Evolutionary conservation across 2,329 filamentous ascomycete species (phyloP).

Genomic region (Aspergillus proliferans): DNA sequence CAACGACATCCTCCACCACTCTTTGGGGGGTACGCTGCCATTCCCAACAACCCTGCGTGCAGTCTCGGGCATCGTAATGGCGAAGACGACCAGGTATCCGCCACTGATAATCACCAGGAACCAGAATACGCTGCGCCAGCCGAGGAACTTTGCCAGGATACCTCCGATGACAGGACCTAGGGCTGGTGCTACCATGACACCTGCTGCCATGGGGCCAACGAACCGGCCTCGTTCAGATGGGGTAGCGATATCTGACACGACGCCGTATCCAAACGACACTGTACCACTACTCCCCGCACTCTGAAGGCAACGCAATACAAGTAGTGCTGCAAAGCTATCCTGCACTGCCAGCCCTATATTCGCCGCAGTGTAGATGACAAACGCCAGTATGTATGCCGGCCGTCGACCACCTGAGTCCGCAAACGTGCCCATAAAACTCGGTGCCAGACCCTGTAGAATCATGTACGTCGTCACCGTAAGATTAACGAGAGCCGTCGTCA

Average conservation of each 20-base stretch:
- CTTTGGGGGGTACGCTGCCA: conserved; percentile 20
- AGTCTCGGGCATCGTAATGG: conserved; percentile 24
- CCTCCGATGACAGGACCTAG: conserved; percentile 28
- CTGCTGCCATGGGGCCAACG: conserved; percentile 22
- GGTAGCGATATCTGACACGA: conserved; percentile 26
- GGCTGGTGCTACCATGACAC: conserved; percentile 18
- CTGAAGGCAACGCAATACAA: conserved; percentile 28
- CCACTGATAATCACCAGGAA: conserved; percentile 22
- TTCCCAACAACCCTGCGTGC: conserved; percentile 28
- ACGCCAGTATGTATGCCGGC: conserved; percentile 22
- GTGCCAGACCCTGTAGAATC: conserved; percentile 24
- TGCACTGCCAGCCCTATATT: conserved; percentile 29
- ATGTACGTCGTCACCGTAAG: conserved; percentile 26
- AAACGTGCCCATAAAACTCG: conserved; percentile 25
- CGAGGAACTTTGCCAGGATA: conserved; percentile 15
- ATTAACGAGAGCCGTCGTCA: conserved; percentile 19
- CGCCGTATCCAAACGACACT: conserved; percentile 24
- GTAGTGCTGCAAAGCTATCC: conserved; percentile 20
- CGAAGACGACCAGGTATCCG: conserved; percentile 10
- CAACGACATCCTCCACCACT: conserved; percentile 17
- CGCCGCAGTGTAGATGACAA: conserved; percentile 24
- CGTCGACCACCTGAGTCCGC: conserved; percentile 27
- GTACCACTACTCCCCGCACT: conserved; percentile 23
- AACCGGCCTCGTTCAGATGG: conserved; percentile 26
- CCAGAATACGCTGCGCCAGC: conserved; percentile 29